Base-by-base conservation (phyloP, 1,284 basidiomycete species). In the Puccinia triticina region DNA sequence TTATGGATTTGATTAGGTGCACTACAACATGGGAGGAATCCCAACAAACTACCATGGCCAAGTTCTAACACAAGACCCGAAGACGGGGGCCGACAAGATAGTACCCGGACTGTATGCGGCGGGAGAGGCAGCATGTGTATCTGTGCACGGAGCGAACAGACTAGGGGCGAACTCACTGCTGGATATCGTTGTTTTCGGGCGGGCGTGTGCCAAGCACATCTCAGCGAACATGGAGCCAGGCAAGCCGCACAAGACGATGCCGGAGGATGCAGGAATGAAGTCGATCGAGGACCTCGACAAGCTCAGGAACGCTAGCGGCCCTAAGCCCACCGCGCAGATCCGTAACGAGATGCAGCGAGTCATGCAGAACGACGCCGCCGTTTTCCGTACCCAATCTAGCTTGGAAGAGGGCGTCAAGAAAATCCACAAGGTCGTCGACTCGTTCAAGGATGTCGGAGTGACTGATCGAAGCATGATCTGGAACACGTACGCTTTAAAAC, bases 401-500 rank as follows among this genome's bases (percentile, higher is more conserved):
- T 90, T 99, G 84, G 95, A 98, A 86, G 92, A 96, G 86, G 97
- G 97, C 89, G 94, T 97, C 61, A 85, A 90, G 87, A 95, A 95
- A 89, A 90, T 99, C 87, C 90, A 90, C 84, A 89, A 91, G 82
- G 94, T 98, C 84, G 96, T 94, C 90, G 91, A 92, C 86, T 93
- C 90, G 87, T 99, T 92, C 88, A 90, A 93, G 85, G 91, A 97
- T 77, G 93, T 99, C 85, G 93, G 95, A 84, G 93, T 98, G 89
- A 96, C 96, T 90, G 97, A 99, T 89, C 91, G 96, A 87, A 94
- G 93, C 87, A 94, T 98, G 94, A 97, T 99, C 89, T 98, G 96
- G 97, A 97, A 97, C 89, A 93, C 94, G 94, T 95, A 84, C 16
- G n/a, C 50, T 40, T 53, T 43, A 43, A 43, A 43, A 43, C 40